Percentiles rank a stretch among this genome's conserved stretches.
Conservation (phyloP, 176 grass and related monocot species). For the Cenchrus purpureus region DNA sequence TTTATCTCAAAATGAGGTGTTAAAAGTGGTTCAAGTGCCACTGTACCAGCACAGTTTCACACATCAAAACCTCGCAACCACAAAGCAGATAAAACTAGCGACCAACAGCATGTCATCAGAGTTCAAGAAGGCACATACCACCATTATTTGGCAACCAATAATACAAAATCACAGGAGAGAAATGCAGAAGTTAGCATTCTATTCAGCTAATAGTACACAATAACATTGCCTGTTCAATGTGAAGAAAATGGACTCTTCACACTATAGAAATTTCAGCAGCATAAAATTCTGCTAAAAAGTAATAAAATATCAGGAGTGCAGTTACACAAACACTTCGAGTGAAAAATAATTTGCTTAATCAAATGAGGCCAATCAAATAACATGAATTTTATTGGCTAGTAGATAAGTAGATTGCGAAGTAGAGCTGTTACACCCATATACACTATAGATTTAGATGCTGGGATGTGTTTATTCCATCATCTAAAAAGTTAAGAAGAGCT, state of each 20-base stretch:
- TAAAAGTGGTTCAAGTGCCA: slow-evolving; percentile 9
- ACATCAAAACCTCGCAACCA: slow-evolving; percentile 2
- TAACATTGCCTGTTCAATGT: background rate
- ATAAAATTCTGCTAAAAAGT: background rate
- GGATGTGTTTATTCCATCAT: background rate
- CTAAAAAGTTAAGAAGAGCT: background rate
- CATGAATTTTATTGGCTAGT: background rate
- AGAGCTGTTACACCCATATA: background rate
- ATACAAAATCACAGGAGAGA: background rate
- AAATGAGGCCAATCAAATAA: background rate
- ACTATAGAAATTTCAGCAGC: slow-evolving; percentile 22
- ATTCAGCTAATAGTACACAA: slow-evolving; percentile 11
- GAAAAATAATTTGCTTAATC: background rate
- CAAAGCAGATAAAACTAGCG: background rate
- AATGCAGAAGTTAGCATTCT: background rate
- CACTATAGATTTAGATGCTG: background rate
- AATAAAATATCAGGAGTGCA: background rate
- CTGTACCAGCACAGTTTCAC: background rate
- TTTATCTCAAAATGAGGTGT: background rate
- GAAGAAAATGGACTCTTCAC: background rate
- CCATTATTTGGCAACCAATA: slow-evolving; percentile 5
- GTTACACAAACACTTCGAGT: background rate
- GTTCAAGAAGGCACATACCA: background rate
- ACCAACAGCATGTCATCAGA: background rate
- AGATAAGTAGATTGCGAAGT: slow-evolving; percentile 22